Percentiles rank a stretch among this genome's conserved stretches.
Conservation (phyloP, 805 yeast genomes). For the Limtongia smithiae region DNA sequence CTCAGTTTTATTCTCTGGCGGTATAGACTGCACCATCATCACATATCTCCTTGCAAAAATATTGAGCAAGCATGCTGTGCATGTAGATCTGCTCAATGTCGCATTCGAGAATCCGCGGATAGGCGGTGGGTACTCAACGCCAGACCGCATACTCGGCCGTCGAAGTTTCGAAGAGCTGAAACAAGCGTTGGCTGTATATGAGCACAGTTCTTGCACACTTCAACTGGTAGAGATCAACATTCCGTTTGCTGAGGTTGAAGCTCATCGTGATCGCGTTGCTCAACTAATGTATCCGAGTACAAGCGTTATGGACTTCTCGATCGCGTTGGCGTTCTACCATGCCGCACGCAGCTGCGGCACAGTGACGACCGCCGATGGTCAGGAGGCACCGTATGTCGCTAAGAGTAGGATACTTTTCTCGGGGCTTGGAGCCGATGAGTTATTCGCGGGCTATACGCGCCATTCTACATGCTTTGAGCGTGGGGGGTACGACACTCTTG, state of each 20-base stretch:
- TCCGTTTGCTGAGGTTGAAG: conserved; percentile 60
- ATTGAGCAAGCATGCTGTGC: conserved; percentile 25
- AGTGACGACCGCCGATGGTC: conserved; percentile 3
- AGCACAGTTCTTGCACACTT: conserved; percentile 7
- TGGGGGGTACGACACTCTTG: conserved; percentile 45
- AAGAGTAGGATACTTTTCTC: conserved; percentile 70
- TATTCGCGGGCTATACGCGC: conserved; percentile 93
- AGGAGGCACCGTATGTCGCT: conserved; percentile 43
- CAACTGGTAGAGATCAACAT: conserved; percentile 58
- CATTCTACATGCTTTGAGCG: conserved; percentile 47
- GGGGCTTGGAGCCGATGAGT: conserved; percentile 96
- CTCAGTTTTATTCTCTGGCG: conserved; percentile 85
- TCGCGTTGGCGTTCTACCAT: conserved; percentile 92
- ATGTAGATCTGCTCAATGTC: conserved; percentile 79
- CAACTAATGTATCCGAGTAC: conserved; percentile 74
- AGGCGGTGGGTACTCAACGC: conserved; percentile 55
- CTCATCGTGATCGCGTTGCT: conserved; percentile 50
- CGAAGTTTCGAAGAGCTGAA: conserved; percentile 54
- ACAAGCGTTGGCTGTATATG: background rate
- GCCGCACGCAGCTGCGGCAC: conserved; percentile 64
- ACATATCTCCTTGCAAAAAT: conserved; percentile 45
- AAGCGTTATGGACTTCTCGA: conserved; percentile 94
- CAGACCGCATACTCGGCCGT: conserved; percentile 77
- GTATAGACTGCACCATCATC: conserved; percentile 84
- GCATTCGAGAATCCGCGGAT: conserved; percentile 86